Conservation (phyloP, 2,329 filamentous ascomycete genomes). For the Chrysoporthe austroafricana region DNA sequence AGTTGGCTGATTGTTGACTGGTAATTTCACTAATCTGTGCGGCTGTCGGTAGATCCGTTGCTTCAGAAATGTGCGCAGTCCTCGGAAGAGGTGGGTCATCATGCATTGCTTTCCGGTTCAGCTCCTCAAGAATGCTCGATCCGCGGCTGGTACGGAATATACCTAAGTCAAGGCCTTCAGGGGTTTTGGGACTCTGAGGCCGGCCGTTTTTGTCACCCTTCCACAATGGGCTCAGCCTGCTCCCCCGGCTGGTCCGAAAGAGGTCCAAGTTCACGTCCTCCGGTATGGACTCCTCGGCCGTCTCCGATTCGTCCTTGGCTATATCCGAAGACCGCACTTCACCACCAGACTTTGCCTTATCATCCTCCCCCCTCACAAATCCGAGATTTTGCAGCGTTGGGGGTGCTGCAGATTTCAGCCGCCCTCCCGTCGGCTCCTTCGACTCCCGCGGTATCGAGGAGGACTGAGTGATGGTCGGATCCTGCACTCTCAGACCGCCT, state of each 20-base stretch:
- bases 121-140: slow-evolving; percentile 17
- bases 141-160: neutral
- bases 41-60: neutral
- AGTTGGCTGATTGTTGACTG: neutral
- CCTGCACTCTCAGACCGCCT: neutral
- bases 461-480: neutral
- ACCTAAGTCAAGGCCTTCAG: slow-evolving; percentile 15
- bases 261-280: slow-evolving; percentile 23
- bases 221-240: slow-evolving; percentile 23
- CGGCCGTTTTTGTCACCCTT: slow-evolving; percentile 22
- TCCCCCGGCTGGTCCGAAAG: slow-evolving; percentile 26
- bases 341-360: neutral
- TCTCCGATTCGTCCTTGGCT: neutral
- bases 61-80: neutral
- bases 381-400: neutral
- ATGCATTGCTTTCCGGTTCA: neutral
- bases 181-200: slow-evolving; percentile 1
- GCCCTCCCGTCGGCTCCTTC: neutral
- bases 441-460: neutral
- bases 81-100: neutral
- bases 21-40: neutral
- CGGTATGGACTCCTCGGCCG: slow-evolving; percentile 12
- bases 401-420: neutral
- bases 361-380: neutral
- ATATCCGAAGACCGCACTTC: neutral